A percentile compares a stretch with the other conserved stretches of the same genome.
Evolutionary conservation across 495 filamentous ascomycete species (phyloP).

Genomic region (Niebla homalea): DNA sequence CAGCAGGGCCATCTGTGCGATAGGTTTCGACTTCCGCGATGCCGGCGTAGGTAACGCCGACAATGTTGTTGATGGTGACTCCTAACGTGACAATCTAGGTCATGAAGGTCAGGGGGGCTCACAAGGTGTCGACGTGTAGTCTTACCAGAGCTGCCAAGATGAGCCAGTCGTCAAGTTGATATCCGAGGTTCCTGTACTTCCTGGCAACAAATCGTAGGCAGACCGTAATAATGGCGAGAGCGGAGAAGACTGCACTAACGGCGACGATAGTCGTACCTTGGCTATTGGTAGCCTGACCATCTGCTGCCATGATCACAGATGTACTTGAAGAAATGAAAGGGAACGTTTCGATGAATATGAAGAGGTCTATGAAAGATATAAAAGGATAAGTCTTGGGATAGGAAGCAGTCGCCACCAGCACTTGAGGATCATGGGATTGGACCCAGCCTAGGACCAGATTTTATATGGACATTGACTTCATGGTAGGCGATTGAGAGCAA

Average conservation of each 20-base stretch:
- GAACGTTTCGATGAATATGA: too few species aligned
- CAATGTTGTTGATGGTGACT: slow-evolving; percentile 6
- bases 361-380: too few species aligned
- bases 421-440: too few species aligned
- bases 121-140: background rate
- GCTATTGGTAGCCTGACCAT: background rate
- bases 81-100: slow-evolving; percentile 4
- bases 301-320: background rate
- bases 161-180: slow-evolving; percentile 25
- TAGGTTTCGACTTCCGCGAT: slow-evolving; percentile 3
- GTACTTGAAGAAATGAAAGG: too few species aligned
- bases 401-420: too few species aligned
- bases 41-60: slow-evolving; percentile 10
- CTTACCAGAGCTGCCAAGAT: slow-evolving; percentile 24
- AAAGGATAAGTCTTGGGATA: too few species aligned
- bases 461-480: too few species aligned
- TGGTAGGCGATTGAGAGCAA: too few species aligned
- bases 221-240: slow-evolving; percentile 22
- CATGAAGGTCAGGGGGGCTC: background rate
- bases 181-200: slow-evolving; percentile 15
- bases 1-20: background rate
- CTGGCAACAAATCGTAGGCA: slow-evolving; percentile 23
- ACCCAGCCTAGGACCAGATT: too few species aligned
- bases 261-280: background rate
- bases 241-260: slow-evolving; percentile 19